Evolutionary conservation across 768 basidiomycete species (phyloP).

Genomic region (Boletellus emodensis): DNA sequence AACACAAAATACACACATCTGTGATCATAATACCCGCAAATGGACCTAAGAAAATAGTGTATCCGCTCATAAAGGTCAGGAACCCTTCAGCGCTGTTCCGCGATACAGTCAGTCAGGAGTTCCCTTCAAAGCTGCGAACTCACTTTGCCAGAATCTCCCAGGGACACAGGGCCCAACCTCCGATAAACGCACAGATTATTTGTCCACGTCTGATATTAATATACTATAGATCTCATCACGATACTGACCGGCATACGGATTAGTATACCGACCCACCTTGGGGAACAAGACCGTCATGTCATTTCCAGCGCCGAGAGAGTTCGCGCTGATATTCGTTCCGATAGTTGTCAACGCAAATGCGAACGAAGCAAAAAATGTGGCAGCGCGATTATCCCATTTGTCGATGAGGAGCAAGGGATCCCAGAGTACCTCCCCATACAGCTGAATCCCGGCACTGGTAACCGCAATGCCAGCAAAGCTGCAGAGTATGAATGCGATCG

Average conservation of each 20-base stretch:
- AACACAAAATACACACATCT: conserved; percentile 39
- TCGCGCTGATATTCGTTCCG: conserved; percentile 53
- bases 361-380: conserved; percentile 79
- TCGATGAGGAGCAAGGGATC: conserved; percentile 75
- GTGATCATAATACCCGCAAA: conserved; percentile 72
- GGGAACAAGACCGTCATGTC: conserved; percentile 77
- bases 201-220: conserved; percentile 80
- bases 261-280: conserved; percentile 42
- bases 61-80: conserved; percentile 75
- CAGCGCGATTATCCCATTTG: conserved; percentile 80
- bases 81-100: conserved; percentile 53
- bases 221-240: conserved; percentile 10
- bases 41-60: conserved; percentile 83
- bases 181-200: conserved; percentile 72
- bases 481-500: conserved; percentile 68
- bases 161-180: conserved; percentile 81
- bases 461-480: conserved; percentile 81
- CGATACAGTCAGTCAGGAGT: not conserved
- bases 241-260: not conserved
- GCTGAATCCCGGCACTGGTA: conserved; percentile 65
- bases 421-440: conserved; percentile 45
- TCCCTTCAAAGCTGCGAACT: not conserved
- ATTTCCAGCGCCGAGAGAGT: conserved; percentile 70
- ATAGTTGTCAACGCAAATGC: conserved; percentile 46
- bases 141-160: conserved; percentile 74